Base-by-base conservation (phyloP, 2,329 filamentous ascomycete genomes). In the Trichophyton simii region DNA sequence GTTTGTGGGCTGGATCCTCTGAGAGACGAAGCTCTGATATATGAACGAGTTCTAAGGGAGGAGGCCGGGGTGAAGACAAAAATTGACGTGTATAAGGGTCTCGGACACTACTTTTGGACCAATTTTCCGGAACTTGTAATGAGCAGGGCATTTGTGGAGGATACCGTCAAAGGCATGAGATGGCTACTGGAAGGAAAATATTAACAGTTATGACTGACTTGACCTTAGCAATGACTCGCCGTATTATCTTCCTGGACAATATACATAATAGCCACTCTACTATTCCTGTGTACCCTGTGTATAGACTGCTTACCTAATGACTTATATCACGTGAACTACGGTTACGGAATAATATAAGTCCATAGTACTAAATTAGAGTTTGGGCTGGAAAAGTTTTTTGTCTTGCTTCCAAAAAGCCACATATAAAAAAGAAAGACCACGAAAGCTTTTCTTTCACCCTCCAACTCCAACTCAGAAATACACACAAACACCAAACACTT, bases 11-110 rank as follows among this genome's bases (percentile, higher is more conserved):
- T 42, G 9, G 57, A 58, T 44, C 57, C 57, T 11, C 57, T 58
- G 22, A 36, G 57, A 31, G 57, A 58, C 18, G 57, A 58, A 18
- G 57, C 36, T n/a, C 38, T 58, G 22, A 42, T 58, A 58, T 58
- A 46, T 25, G 36, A 58, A 46, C 36, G 41, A 28, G 20, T 44
- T 3, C 18, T 58, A 25, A 42, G 57, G 36, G 41, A 58, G 57
- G 22, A 58, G n/a, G 36, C 36, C 6, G 57, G 36, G 2, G 41
- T 46, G 41, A 58, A 58, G 9, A 58, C 36, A 4, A 58, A 58
- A n/a, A 7, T 58, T n/a, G 36, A 58, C 15, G 2, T 58, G 6
- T 58, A 58, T 36, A 42, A 25, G 18, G 57, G 57, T 20, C 13
- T 58, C 13, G 36, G 36, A 15, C 57, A 58, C 28, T 42, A 46